Evolutionary conservation across 2,329 filamentous ascomycete genomes (phyloP).

Genomic region (Capronia epimyces): DNA sequence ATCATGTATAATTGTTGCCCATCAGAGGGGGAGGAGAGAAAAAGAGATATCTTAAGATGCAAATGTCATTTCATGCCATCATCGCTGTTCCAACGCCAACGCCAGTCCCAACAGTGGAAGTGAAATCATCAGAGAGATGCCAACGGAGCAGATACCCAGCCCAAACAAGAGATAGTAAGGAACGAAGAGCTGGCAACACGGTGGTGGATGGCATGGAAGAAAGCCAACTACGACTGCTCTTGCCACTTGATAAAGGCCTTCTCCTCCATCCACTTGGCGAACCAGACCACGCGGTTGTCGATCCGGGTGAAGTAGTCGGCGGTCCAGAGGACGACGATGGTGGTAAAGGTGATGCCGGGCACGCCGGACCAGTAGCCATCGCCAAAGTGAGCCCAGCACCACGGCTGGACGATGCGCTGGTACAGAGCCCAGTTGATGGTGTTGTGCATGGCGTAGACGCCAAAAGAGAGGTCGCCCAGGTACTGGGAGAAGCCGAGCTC

Average conservation of each 20-base stretch:
- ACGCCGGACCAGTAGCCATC: conserved; percentile 19
- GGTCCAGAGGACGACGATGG: conserved; percentile 15
- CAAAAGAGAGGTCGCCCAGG: conserved; percentile 44
- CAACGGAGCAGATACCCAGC: too few relatives aligned
- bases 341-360: conserved; percentile 11
- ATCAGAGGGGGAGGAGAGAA: too few relatives aligned
- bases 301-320: conserved; percentile 21
- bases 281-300: conserved; percentile 14
- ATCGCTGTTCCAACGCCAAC: too few relatives aligned
- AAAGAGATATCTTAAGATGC: too few relatives aligned
- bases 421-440: conserved; percentile 16
- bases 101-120: too few relatives aligned
- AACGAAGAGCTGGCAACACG: background rate
- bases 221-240: too few relatives aligned
- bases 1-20: too few relatives aligned
- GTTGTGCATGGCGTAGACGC: conserved; percentile 43
- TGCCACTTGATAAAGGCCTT: conserved; percentile 18
- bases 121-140: too few relatives aligned
- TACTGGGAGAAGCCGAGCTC: conserved; percentile 42
- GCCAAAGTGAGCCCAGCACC: conserved; percentile 9
- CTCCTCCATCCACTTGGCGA: conserved; percentile 12
- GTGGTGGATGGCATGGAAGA: too few relatives aligned
- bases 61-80: too few relatives aligned
- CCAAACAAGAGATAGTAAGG: background rate
- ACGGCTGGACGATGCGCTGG: conserved; percentile 10